Percentiles rank a stretch among this genome's conserved stretches.
Evolutionary conservation across 768 basidiomycete species (phyloP).

Genomic region (Suillus tomentosus): DNA sequence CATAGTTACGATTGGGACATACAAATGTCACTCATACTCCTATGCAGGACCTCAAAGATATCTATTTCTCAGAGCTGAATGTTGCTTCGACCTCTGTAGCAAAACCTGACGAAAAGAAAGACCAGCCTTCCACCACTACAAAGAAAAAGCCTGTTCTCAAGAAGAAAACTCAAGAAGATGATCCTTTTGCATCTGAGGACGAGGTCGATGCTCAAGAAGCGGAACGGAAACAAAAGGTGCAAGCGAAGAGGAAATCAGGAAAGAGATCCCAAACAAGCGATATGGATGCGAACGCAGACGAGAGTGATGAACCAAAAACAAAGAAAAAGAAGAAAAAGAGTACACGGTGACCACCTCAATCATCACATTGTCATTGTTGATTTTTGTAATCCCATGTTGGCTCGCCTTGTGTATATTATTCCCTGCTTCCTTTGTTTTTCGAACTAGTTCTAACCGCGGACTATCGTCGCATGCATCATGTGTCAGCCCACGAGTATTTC

Average conservation of each 20-base stretch:
- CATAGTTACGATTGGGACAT: neutral
- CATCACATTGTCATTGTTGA: neutral
- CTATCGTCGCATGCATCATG: no score
- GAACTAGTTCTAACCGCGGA: neutral
- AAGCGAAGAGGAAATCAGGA: neutral
- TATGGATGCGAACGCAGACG: neutral
- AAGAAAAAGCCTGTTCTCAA: slow-evolving; percentile 50
- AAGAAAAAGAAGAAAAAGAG: slow-evolving; percentile 7
- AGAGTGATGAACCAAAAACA: neutral
- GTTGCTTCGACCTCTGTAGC: slow-evolving; percentile 20
- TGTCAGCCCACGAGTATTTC: slow-evolving; percentile 8
- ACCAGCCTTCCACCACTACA: slow-evolving; percentile 20
- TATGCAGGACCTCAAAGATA: slow-evolving; percentile 61
- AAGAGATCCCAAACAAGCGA: slow-evolving; percentile 3
- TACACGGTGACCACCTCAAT: neutral
- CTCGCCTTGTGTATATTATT: slow-evolving; percentile 3
- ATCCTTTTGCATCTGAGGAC: slow-evolving; percentile 63
- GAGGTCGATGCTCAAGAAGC: slow-evolving; percentile 23
- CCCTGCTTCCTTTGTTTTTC: neutral
- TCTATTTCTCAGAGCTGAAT: slow-evolving; percentile 54
- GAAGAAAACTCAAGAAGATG: slow-evolving; percentile 43
- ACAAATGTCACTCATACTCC: neutral
- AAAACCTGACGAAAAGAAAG: slow-evolving; percentile 24
- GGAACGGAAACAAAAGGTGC: slow-evolving; percentile 3
- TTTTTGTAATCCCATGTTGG: neutral